phyloP scores from a whole-genome alignment of 768 basidiomycete species.

The Termitomyces sp. region DNA sequence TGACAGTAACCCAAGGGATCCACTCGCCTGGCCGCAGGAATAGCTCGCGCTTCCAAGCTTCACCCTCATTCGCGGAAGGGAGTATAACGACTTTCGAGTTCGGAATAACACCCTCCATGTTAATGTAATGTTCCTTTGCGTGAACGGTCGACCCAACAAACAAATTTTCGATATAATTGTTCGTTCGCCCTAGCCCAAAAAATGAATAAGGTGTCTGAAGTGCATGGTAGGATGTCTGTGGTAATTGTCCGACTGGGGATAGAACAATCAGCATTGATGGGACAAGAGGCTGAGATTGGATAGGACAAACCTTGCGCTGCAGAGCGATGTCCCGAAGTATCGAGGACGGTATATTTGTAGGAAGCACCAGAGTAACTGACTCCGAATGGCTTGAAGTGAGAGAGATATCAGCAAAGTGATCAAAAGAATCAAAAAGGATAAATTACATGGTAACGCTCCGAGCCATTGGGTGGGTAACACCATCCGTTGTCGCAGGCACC shows the following conservation, averaged over 20 bases:
- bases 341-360: constrained; percentile 95
- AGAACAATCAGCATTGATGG: constrained; percentile 4
- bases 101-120: constrained; percentile 96
- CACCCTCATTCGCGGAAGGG: constrained; percentile 56
- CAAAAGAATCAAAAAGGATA: constrained; percentile 5
- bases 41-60: constrained; percentile 81
- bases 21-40: constrained; percentile 94
- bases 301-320: constrained; percentile 77
- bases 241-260: constrained; percentile 77
- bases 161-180: constrained; percentile 99
- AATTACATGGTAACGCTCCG: constrained; percentile 72
- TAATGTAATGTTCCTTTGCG: constrained; percentile 68
- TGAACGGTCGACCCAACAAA: constrained; percentile 92
- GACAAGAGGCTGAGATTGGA: not conserved
- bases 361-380: constrained; percentile 93
- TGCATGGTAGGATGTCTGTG: constrained; percentile 90
- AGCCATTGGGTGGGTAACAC: constrained; percentile 63
- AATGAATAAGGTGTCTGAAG: constrained; percentile 91
- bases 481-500: constrained; percentile 86
- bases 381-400: constrained; percentile 72
- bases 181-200: constrained; percentile 95
- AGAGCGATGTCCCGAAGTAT: constrained; percentile 82
- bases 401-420: not conserved
- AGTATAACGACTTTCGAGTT: constrained; percentile 97
- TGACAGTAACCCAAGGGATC: constrained; percentile 96